phyloP scores from a whole-genome alignment of 2,329 filamentous ascomycete genomes.

The Helminthosporium solani region DNA sequence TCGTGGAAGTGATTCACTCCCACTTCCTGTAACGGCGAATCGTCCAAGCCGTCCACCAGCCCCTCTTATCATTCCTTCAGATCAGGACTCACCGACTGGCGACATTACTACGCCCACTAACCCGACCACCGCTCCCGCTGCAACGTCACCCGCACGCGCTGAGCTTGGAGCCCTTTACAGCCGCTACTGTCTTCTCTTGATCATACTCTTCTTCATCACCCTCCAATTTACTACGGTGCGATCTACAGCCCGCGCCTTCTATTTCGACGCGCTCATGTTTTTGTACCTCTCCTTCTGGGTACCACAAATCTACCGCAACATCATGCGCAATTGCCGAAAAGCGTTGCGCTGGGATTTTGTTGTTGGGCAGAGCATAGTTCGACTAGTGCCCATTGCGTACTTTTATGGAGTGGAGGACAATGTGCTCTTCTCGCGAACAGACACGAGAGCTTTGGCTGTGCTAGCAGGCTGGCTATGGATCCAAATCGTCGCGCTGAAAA shows the following conservation, averaged over 20 bases:
- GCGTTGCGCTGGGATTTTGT: constrained; percentile 92
- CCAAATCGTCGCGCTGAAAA: constrained; percentile 75
- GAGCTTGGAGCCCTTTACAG: constrained; percentile 61
- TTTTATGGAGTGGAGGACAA: constrained; percentile 80
- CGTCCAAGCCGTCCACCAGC: constrained; percentile 47
- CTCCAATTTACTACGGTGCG: constrained; percentile 62
- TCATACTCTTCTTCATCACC: constrained; percentile 59
- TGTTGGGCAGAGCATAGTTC: constrained; percentile 75
- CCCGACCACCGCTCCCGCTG: constrained; percentile 24
- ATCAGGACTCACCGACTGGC: constrained; percentile 54
- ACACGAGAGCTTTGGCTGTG: constrained; percentile 63
- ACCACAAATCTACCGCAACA: constrained; percentile 89
- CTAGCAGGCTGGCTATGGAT: constrained; percentile 81
- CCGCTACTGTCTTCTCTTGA: constrained; percentile 62
- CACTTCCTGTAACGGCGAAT: constrained; percentile 53
- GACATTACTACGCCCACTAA: constrained; percentile 29
- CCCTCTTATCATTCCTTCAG: constrained; percentile 60
- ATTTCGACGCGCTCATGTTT: constrained; percentile 65
- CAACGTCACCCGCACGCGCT: constrained; percentile 35
- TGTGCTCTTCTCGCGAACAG: constrained; percentile 73
- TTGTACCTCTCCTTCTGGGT: constrained; percentile 87
- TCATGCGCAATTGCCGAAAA: constrained; percentile 85
- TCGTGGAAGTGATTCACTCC: constrained; percentile 43
- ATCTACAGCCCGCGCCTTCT: constrained; percentile 52
- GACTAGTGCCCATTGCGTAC: constrained; percentile 79